These are phyloP conservation scores for Raphanus raphanistrum DNA, from an alignment of 345 rosid species.

Conservation along the genomic window DNA sequence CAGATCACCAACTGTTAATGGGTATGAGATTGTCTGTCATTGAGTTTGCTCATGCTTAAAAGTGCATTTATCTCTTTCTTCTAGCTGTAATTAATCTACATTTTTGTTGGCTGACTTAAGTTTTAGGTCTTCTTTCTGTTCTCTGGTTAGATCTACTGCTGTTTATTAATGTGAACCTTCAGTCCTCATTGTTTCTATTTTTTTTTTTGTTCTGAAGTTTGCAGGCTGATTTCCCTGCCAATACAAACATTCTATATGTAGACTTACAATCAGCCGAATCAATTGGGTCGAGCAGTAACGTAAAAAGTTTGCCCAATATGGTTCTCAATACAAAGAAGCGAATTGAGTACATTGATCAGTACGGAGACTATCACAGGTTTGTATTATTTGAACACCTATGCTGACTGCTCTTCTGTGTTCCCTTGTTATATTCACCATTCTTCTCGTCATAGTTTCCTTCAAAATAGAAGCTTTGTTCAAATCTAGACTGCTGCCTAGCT, in stretches of 20 bases:
- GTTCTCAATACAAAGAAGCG: slow-evolving; percentile 77
- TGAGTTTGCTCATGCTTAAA: slow-evolving; percentile 1
- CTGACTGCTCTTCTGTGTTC: slow-evolving; percentile 2
- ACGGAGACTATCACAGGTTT: slow-evolving; percentile 73
- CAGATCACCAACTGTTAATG: slow-evolving; percentile 40
- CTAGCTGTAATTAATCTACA: not conserved
- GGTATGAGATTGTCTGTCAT: slow-evolving; percentile 40
- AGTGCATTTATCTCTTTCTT: not conserved
- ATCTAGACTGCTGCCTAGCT: not conserved
- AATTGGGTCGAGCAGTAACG: slow-evolving; percentile 61
- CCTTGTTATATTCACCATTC: not conserved
- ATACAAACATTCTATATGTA: slow-evolving; percentile 87
- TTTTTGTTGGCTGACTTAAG: slow-evolving; percentile 5
- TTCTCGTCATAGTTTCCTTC: not conserved
- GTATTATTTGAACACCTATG: slow-evolving; percentile 19
- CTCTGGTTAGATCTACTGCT: not conserved
- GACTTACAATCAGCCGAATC: slow-evolving; percentile 67
- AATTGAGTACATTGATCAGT: slow-evolving; percentile 57
- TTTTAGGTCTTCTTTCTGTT: not conserved
- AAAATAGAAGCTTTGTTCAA: not conserved
- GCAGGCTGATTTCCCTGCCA: slow-evolving; percentile 83
- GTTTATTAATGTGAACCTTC: not conserved
- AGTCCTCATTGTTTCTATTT: slow-evolving; percentile 2
- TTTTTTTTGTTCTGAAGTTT: slow-evolving; percentile 47
- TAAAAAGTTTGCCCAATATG: slow-evolving; percentile 79